Base-by-base conservation (phyloP, 768 basidiomycete species). In the Lactarius tabidus region DNA sequence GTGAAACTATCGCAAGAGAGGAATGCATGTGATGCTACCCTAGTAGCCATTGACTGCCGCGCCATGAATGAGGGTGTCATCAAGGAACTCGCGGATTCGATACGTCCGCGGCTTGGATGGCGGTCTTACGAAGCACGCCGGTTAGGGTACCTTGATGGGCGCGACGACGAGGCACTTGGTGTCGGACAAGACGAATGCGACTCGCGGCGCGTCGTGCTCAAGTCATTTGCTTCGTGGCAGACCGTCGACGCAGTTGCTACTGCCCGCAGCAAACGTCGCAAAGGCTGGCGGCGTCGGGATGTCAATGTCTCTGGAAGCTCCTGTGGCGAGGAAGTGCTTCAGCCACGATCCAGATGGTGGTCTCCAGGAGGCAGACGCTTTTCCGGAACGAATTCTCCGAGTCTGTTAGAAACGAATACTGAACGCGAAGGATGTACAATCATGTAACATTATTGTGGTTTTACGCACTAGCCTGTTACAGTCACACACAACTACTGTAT, bases 211-310 rank as follows among this genome's bases (percentile, higher is more conserved):
- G 86, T 93, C 29, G 87, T 91, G 58, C 72, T 94, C 69, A 93
- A 93, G 82, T 86, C 88, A 29, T 95, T 93, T 74, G 88, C 90
- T 74, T 85, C 88, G 57, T 92, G 90, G 89, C 89, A 93, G 79
- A 88, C 84, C 12, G 91, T 94, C 41, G 92, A 93, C 72, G 84
- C 86, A 0, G 91, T 93, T 56, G 80, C 81, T 64, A 77, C 80
- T 38, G 82, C 80, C 60, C 80, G 89, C 72, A 88, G 87, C 79
- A 88, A 85, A 78, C 79, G 84, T 67, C 81, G 84, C 64, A 90
- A 85, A 51, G 71, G 70, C 38, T 53, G 58, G 76, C 78, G 60
- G 4, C 79, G 80, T 72, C 77, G 84, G 61, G 75, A 74, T 5
- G 77, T 74, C 54, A 83, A 79, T 60, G 75, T 74, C 51, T 76